Percentiles rank a stretch among this genome's conserved stretches.
phyloP scores from a whole-genome alignment of 2,329 filamentous ascomycete genomes.

The Metarhizium album region DNA sequence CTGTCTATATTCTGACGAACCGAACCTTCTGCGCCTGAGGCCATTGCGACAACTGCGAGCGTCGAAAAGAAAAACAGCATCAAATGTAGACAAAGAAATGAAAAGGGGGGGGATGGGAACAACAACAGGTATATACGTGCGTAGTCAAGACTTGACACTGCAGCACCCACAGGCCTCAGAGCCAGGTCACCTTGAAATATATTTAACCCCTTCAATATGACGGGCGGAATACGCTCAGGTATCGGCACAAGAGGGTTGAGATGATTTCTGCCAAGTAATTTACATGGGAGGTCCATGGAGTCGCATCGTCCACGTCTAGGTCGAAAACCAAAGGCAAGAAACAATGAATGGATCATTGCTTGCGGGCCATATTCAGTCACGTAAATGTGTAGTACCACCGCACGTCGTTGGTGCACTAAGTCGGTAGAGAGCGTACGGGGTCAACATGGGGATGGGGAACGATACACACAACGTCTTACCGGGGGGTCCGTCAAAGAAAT shows the following conservation, averaged over 20 bases:
- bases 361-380: too few relatives aligned
- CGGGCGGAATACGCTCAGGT: not conserved
- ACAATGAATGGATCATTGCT: too few relatives aligned
- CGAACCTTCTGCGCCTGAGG: not conserved
- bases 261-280: too few relatives aligned
- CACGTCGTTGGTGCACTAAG: too few relatives aligned
- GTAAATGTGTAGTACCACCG: too few relatives aligned
- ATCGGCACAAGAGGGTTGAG: not conserved
- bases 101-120: not conserved
- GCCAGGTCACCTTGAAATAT: not conserved
- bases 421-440: too few relatives aligned
- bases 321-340: too few relatives aligned
- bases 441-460: too few relatives aligned
- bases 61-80: not conserved
- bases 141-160: not conserved
- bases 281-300: too few relatives aligned
- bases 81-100: too few relatives aligned
- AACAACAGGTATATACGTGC: not conserved
- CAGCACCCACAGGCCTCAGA: not conserved
- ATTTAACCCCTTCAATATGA: not conserved
- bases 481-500: not conserved
- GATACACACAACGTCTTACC: too few relatives aligned
- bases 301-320: too few relatives aligned
- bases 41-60: not conserved
- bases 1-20: not conserved